Evolutionary conservation across 306 rosid species (phyloP).

Genomic region (Benincasa hispida): DNA sequence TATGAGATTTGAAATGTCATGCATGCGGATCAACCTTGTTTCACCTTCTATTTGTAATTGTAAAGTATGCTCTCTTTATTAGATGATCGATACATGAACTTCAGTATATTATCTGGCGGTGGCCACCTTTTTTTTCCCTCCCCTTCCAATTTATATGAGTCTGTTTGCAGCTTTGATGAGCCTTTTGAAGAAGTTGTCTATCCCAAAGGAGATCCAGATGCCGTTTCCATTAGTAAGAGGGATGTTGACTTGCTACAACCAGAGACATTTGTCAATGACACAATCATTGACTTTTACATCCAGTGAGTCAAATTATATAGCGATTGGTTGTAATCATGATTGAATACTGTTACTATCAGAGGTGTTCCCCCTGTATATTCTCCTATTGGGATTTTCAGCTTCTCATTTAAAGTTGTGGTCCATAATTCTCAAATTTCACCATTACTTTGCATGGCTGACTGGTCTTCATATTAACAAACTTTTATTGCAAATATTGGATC

Average conservation of each 20-base stretch:
- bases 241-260: conserved; percentile 92
- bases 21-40: not conserved
- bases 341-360: not conserved
- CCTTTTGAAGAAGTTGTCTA: conserved; percentile 71
- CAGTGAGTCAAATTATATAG: conserved; percentile 41
- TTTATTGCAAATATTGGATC: not conserved
- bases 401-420: not conserved
- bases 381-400: not conserved
- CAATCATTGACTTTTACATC: conserved; percentile 85
- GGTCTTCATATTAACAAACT: not conserved
- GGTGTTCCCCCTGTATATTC: not conserved
- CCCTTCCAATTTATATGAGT: conserved; percentile 8
- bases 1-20: not conserved
- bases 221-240: conserved; percentile 80
- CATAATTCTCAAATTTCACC: not conserved
- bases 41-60: not conserved
- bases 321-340: not conserved
- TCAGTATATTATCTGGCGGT: not conserved
- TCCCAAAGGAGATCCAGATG: conserved; percentile 91
- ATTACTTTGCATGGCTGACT: not conserved
- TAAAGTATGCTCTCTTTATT: not conserved
- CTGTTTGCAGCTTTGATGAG: conserved; percentile 57
- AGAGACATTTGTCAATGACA: conserved; percentile 87
- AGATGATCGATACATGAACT: not conserved
- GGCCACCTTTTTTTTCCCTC: not conserved